Evolutionary conservation across 352 stramenopile genomes (phyloP), one percentile per base, ranked within the genome.

Genomic region (Phytopythium montanum): DNA sequence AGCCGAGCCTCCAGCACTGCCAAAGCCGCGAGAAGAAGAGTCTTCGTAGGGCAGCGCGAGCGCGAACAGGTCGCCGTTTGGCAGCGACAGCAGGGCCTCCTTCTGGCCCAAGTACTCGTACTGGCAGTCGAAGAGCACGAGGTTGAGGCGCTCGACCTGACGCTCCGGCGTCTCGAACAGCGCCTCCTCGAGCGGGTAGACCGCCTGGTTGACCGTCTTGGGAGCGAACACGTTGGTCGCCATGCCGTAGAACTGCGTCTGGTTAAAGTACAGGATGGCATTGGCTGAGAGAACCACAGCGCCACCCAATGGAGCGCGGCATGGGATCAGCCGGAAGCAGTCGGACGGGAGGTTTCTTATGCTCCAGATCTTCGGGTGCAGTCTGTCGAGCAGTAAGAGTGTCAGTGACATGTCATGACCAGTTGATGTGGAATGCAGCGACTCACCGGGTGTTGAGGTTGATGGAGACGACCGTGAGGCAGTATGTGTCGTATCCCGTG

Each of bases 351-450:
- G 67, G 19, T 90, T 90, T 54, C 89, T 78, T 10, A 94, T 73
- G 12, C 77, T 88, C 86, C 86, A 95, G 63, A 95, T 95, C 66
- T 92, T 93, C 1, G 86, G 86, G 54, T 95, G 86, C 14, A 95
- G 72, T 55, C 79, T 74, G 54, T 33, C n/a, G 4, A 9, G 9
- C 38, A 44, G 38, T n/a, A 10, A 26, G 14, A 18, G 23, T 46
- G 39, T 46, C 21, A 48, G 19, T 28, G 39, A 23, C 34, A 41
- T 14, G 34, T n/a, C 34, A 41, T 41, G 1, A 2, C 0, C 10
- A 41, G 5, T 4, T 41, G 34, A 7, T 36, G 1, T 13, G 8
- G 7, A 1, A 36, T 10, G 31, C 38, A 44, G 9, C 38, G 14
- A 44, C 58, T 46, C 67, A 85, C 76, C 83, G 69, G 42, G 84